Evolutionary conservation across 1,284 basidiomycete species (phyloP).

Genomic region (Cutaneotrichosporon cyanovorans): DNA sequence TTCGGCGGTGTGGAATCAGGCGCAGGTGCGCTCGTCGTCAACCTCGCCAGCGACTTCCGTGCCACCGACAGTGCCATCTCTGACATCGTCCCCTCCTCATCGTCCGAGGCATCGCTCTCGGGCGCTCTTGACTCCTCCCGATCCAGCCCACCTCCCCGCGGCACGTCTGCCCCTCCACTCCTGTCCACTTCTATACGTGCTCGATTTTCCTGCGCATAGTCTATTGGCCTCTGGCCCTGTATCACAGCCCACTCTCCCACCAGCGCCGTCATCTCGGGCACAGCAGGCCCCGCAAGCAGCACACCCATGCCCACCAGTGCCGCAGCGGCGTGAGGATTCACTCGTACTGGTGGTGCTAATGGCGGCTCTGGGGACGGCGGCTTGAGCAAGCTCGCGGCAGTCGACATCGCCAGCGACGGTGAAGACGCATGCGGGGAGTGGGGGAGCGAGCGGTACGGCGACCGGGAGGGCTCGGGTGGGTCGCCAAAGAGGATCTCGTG

Average conservation of each 20-base stretch:
- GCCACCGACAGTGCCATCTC: too few relatives aligned
- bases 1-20: too few relatives aligned
- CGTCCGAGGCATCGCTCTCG: constrained; percentile 43
- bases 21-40: too few relatives aligned
- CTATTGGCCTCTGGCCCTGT: constrained; percentile 58
- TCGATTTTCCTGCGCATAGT: constrained; percentile 31
- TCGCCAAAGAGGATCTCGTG: constrained; percentile 97
- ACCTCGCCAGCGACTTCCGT: too few relatives aligned
- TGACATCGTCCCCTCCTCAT: constrained; percentile 39
- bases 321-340: constrained; percentile 65
- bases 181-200: constrained; percentile 39
- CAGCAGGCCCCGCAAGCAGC: constrained; percentile 68
- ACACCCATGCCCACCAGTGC: constrained; percentile 80
- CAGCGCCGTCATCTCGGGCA: constrained; percentile 64
- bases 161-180: constrained; percentile 38
- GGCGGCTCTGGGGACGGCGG: constrained; percentile 1
- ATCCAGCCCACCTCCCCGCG: constrained; percentile 12
- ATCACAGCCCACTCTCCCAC: constrained; percentile 80
- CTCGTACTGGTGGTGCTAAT: constrained; percentile 48
- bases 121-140: constrained; percentile 3
- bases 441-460: constrained; percentile 57
- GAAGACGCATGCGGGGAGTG: constrained; percentile 31
- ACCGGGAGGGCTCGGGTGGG: constrained; percentile 57
- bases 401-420: constrained; percentile 6
- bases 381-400: background rate